Evolutionary conservation across 257 asterid genomes (phyloP), one percentile per base, ranked within the genome.

Genomic region (Solanum ossicruentum): DNA sequence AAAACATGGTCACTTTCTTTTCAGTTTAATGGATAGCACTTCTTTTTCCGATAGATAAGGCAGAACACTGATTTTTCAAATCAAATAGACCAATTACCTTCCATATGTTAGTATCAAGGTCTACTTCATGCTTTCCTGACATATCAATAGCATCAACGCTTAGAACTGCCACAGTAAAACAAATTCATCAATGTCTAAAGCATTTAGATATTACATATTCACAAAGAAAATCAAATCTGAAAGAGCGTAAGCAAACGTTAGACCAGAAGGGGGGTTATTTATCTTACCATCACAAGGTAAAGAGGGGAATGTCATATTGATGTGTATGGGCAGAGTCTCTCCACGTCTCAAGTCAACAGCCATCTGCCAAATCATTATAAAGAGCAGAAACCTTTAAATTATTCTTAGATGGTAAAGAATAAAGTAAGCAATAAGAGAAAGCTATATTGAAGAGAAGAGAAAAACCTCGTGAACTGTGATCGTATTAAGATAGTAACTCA

Each of bases 121-220:
- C 99, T 80, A 97, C 99, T 92, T 97, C 99, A 91, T 97, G 99
- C 91, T 95, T 97, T 86, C 99, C 99, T 2, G 99, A 97, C 96
- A 97, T 92, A 86, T 97, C 99, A 72, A 97, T 94, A 72, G 99
- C 99, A 84, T 97, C 99, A 45, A 97, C 94, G 70, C 99, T 97
- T 85, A 95, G 87, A 89, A 95, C 98, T 95, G 94, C 88, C 92
- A 83, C 57, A 73, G 72, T 23, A 49, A 61, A 77, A 77, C 63
- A 51, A 51, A 26, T 51, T 51, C 15, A 63, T 26, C 63, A 77
- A 51, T 26, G 26, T 15, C 82, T 51, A 10, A 77, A 77, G 63
- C 82, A 51, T 51, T 77, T 49, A 15, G 82, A 26, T 23, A 51
- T 5, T 51, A 51, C 47, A 21, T 23, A 77, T 51, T 77, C 23